Evolutionary conservation across 1,139 yeast species (phyloP).

Genomic region (Kurtzmaniella quercitrusa): DNA sequence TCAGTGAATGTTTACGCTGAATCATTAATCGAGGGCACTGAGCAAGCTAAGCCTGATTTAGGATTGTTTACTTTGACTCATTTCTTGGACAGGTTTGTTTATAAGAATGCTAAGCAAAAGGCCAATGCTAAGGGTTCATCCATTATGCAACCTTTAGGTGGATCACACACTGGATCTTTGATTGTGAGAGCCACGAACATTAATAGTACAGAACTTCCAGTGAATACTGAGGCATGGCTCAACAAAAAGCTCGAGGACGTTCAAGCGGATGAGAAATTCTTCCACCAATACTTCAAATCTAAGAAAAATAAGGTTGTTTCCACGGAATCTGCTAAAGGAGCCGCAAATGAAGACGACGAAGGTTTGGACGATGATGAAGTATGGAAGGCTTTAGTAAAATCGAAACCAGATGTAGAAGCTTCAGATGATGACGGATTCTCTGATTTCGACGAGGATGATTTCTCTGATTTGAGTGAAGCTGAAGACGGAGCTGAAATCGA

Average conservation of each 20-base stretch:
- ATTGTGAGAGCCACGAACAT: constrained; percentile 66
- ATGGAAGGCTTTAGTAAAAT: constrained; percentile 84
- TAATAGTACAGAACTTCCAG: constrained; percentile 50
- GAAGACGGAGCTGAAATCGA: constrained; percentile 22
- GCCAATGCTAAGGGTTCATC: constrained; percentile 72
- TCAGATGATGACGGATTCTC: constrained; percentile 44
- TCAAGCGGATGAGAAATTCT: constrained; percentile 85
- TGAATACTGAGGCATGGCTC: constrained; percentile 81
- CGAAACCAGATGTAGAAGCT: constrained; percentile 74
- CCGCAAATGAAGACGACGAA: constrained; percentile 36
- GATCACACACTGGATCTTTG: constrained; percentile 73
- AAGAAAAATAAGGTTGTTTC: constrained; percentile 47
- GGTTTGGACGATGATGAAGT: constrained; percentile 75
- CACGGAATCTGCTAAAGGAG: constrained; percentile 23
- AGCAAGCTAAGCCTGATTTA: constrained; percentile 69
- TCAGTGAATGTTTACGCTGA: constrained; percentile 80
- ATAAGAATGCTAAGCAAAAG: constrained; percentile 85
- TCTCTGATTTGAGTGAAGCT: constrained; percentile 27
- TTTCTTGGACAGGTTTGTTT: constrained; percentile 92
- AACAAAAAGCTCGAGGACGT: constrained; percentile 59
- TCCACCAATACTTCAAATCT: constrained; percentile 78
- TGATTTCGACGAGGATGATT: constrained; percentile 47
- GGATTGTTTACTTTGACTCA: constrained; percentile 85
- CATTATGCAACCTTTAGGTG: constrained; percentile 97
- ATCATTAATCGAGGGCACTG: constrained; percentile 46